Base-by-base conservation (phyloP, 352 stramenopile genomes). In the Sclerospora graminicola region DNA sequence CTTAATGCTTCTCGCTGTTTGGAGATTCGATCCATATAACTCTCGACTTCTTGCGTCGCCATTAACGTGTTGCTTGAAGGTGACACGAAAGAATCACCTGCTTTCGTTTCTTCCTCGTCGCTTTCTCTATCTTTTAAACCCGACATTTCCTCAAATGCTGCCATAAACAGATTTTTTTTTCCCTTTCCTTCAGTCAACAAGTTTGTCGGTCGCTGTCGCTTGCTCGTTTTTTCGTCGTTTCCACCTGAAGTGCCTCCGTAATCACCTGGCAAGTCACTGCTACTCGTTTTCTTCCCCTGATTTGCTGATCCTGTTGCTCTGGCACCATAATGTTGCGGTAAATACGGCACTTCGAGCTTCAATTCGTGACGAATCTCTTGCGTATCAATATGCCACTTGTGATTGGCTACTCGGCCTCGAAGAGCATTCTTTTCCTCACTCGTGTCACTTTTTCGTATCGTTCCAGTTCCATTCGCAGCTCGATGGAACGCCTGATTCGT, bases 321-420 rank as follows among this genome's bases (percentile, higher is more conserved):
- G 1, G 16, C 29, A 5, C 58, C 54, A 24, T 60, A 48, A 21
- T 48, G 31, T n/a, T 68, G 57, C 6, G 47, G 48, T 10, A 61
- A 57, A 42, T 63, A 66, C 1, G 51, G 57, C 40, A 54, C 46
- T 16, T 59, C 63, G 7, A 60, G 21, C 7, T 54, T 52, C 15
- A 64, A 60, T 48, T 88, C 63, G 7, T 80, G 72, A 31, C 61
- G 54, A 28, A 88, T 72, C 29, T 61, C 68, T 8, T 65, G 48
- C 15, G 76, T 85, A 44, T 88, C 63, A 48, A 88, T 76, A 28
- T 80, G 58, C 76, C 76, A 88, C 52, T 88, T 88, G 50, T 57
- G 63, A 35, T 69, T 82, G 16, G 45, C 69, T 20, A 80, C 74
- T 11, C 59, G 50, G 0, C 69, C 69, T 42, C 75, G 56, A 1